Base-by-base conservation (phyloP, 345 rosid genomes). In the Gossypium longicalyx region DNA sequence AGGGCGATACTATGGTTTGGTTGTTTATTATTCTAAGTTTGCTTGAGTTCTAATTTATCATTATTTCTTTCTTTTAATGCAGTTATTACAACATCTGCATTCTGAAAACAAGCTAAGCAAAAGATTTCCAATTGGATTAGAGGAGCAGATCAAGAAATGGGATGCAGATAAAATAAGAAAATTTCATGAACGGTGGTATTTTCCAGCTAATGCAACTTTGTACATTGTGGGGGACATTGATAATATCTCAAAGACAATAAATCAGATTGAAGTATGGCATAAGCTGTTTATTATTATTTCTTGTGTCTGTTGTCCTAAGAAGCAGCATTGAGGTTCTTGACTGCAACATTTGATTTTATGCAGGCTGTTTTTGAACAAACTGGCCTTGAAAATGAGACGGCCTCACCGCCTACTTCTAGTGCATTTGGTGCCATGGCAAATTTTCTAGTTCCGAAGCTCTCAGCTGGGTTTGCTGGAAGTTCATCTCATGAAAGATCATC, bases 131-230 rank as follows among this genome's bases (percentile, higher is more conserved):
- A 96, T 93, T 83, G 99, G 99, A 78, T 79, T 96, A 77, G 98
- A 93, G 78, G 97, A 91, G 86, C 98, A 96, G 84, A 96, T 93
- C 82, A 91, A 91, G 89, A 93, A 91, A 79, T 96, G 98, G 99
- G 99, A 96, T 83, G 97, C 91, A 23, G 99, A 96, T 81, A 93
- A 90, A 85, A 96, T 96, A 72, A 90, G 94, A 86, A 96, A 96
- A 80, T 96, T 93, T 80, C 99, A 96, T 81, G 99, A 96, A 78
- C 90, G 93, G 43, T 96, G 99, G 99, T 96, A 96, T 84, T 96
- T 91, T 82, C 98, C 98, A 51, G 98, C 91, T 60, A 96, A 96
- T 86, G 98, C 98, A 67, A 96, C 98, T 59, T 78, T 96, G 66
- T 93, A 93, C 78, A 93, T 93, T 74, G 99, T 96, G 79, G 99